Percentiles rank a stretch among this genome's conserved stretches.
phyloP scores from a whole-genome alignment of 169 alveolate genomes.

The Blepharisma undulans region DNA sequence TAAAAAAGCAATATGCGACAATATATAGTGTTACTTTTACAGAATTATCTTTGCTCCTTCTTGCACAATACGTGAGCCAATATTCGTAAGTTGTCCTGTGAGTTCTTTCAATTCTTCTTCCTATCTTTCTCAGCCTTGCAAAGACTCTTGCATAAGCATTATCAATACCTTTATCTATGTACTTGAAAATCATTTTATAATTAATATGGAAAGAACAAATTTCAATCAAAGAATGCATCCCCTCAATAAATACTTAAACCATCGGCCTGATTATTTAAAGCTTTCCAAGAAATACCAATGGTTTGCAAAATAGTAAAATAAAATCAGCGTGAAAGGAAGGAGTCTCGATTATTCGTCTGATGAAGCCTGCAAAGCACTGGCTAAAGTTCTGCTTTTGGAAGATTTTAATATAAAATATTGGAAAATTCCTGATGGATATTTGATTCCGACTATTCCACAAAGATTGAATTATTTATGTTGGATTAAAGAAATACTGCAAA shows the following conservation, averaged over 20 bases:
- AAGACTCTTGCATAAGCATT: neutral
- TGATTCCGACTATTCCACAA: slow-evolving; percentile 60
- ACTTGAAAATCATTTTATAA: slow-evolving; percentile 2
- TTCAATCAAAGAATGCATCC: slow-evolving; percentile 12
- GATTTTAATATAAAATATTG: slow-evolving; percentile 53
- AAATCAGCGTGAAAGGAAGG: neutral
- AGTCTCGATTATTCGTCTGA: neutral
- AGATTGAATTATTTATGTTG: slow-evolving; percentile 59
- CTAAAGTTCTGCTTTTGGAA: slow-evolving; percentile 42
- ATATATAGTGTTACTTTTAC: neutral
- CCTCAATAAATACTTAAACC: neutral
- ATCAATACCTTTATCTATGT: neutral
- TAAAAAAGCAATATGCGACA: neutral
- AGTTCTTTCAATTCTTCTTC: slow-evolving; percentile 14
- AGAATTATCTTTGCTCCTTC: neutral
- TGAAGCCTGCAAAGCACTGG: slow-evolving; percentile 9
- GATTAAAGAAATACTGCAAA: slow-evolving; percentile 37
- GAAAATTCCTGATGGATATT: slow-evolving; percentile 59
- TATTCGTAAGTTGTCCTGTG: neutral
- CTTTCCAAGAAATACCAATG: neutral
- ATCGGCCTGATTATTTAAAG: neutral
- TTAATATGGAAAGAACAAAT: neutral
- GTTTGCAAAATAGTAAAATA: neutral
- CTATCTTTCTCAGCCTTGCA: neutral
- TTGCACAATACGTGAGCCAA: neutral